phyloP scores from a whole-genome alignment of 345 rosid species.

The Psidium guajava region DNA sequence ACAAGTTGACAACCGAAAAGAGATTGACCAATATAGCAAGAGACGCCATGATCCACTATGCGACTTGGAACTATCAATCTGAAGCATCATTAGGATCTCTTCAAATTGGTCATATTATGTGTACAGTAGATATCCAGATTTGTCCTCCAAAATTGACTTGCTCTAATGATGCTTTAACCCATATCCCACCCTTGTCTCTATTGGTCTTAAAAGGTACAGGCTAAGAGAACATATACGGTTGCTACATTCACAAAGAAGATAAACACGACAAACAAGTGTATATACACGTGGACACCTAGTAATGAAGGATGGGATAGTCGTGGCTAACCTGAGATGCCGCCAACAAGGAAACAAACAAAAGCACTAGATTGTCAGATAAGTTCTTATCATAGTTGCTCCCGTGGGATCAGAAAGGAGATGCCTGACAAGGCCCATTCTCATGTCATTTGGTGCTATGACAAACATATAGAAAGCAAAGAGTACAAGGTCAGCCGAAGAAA shows the following conservation, averaged over 20 bases:
- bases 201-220: neutral
- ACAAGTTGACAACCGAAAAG: neutral
- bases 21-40: neutral
- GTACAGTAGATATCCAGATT: neutral
- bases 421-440: constrained; percentile 64
- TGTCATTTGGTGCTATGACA: constrained; percentile 60
- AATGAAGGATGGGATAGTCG: neutral
- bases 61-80: neutral
- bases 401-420: constrained; percentile 85
- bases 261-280: neutral
- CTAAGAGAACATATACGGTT: neutral
- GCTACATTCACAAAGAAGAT: neutral
- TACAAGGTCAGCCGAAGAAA: constrained; percentile 76
- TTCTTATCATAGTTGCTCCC: constrained; percentile 83
- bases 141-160: neutral
- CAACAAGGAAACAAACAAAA: neutral
- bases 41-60: neutral
- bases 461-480: constrained; percentile 83
- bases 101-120: neutral
- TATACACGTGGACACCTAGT: neutral
- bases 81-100: neutral
- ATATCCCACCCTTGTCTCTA: neutral
- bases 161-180: neutral
- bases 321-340: neutral
- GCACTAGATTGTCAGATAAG: constrained; percentile 41